phyloP scores from a whole-genome alignment of 2,329 filamentous ascomycete genomes.

The Camillea tinctor region DNA sequence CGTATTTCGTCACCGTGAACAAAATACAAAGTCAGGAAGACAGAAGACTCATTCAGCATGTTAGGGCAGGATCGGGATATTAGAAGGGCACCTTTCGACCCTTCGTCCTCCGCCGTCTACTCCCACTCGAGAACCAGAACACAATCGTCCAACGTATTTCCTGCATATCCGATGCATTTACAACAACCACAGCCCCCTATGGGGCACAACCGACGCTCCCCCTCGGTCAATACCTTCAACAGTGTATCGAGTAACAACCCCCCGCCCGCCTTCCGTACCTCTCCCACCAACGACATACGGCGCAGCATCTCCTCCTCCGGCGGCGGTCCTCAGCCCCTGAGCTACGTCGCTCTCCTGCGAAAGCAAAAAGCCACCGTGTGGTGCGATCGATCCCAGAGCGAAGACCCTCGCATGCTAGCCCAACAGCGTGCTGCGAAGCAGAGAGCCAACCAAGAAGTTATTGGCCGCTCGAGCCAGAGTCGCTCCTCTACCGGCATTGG shows the following conservation, averaged over 20 bases:
- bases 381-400: conserved; percentile 91
- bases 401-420: conserved; percentile 80
- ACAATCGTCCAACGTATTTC: conserved; percentile 55
- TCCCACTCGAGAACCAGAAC: conserved; percentile 55
- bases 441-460: conserved; percentile 80
- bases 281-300: conserved; percentile 59
- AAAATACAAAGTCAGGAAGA: conserved; percentile 7
- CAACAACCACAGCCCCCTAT: conserved; percentile 32
- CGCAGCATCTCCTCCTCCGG: conserved; percentile 80
- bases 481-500: conserved; percentile 64
- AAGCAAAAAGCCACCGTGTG: conserved; percentile 98
- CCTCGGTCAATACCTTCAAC: conserved; percentile 67
- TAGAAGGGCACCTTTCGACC: conserved; percentile 29
- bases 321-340: conserved; percentile 53
- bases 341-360: conserved; percentile 93
- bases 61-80: conserved; percentile 31
- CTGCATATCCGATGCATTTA: conserved; percentile 32
- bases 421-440: conserved; percentile 86
- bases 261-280: conserved; percentile 56
- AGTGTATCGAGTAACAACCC: conserved; percentile 68
- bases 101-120: conserved; percentile 37
- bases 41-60: conserved; percentile 23
- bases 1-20: conserved; percentile 14
- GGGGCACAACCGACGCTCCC: conserved; percentile 52
- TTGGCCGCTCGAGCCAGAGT: conserved; percentile 54